Evolutionary conservation across 148 eudicot species (phyloP).

Genomic region (Dianthus caryophyllus): DNA sequence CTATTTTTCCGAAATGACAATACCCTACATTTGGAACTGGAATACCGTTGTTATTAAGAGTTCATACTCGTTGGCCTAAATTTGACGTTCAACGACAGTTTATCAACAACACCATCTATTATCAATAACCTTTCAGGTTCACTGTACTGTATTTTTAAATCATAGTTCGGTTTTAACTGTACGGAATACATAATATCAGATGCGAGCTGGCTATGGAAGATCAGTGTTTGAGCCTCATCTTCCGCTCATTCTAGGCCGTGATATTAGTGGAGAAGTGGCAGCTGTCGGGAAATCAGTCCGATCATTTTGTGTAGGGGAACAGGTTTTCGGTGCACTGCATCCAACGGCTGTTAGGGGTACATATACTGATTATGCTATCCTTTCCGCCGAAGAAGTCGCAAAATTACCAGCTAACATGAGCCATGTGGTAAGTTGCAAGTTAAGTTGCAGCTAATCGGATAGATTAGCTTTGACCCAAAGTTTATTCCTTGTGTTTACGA

Average conservation of each 20-base stretch:
- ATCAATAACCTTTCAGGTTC: background rate
- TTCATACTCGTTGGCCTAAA: background rate
- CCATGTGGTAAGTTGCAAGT: conserved; percentile 63
- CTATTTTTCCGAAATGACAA: background rate
- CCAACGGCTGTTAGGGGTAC: conserved; percentile 99
- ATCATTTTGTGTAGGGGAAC: conserved; percentile 69
- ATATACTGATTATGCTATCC: conserved; percentile 87
- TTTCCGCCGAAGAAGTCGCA: conserved; percentile 65
- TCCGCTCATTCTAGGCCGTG: conserved; percentile 94
- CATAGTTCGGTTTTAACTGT: background rate
- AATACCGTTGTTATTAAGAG: background rate
- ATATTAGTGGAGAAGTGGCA: conserved; percentile 94
- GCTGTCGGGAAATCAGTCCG: conserved; percentile 70
- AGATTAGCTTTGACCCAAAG: background rate
- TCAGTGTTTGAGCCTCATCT: conserved; percentile 74
- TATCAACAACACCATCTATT: background rate
- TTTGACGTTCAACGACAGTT: background rate
- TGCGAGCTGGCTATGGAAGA: conserved; percentile 96
- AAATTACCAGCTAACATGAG: conserved; percentile 58
- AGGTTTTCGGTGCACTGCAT: conserved; percentile 94
- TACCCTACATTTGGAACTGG: background rate
- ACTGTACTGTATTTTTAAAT: background rate
- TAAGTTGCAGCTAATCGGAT: background rate
- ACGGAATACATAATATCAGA: conserved; percentile 41
- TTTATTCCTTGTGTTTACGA: background rate